Percentiles rank a stretch among this genome's conserved stretches.
phyloP scores from a whole-genome alignment of 2,329 filamentous ascomycete species.

The Phoma sp. region DNA sequence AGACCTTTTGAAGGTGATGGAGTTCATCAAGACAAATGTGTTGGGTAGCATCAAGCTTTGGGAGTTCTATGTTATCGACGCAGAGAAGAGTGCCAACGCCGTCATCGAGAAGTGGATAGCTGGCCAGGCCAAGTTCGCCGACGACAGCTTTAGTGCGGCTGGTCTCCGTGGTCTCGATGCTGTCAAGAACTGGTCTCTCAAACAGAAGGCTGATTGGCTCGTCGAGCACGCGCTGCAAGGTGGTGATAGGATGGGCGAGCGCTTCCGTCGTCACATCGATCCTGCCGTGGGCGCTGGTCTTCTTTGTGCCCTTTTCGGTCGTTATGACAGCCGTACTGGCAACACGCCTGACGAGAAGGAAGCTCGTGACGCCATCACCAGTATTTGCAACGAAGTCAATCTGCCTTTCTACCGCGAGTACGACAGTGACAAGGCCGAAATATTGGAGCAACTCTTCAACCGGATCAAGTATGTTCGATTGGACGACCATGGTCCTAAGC shows the following conservation, averaged over 20 bases:
- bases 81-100: conserved; percentile 72
- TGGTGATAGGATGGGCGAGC: conserved; percentile 76
- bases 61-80: conserved; percentile 90
- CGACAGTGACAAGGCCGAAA: conserved; percentile 79
- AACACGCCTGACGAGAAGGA: conserved; percentile 59
- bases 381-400: conserved; percentile 82
- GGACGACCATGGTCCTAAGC: conserved; percentile 88
- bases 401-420: conserved; percentile 91
- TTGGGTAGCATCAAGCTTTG: conserved; percentile 80
- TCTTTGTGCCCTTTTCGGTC: conserved; percentile 71
- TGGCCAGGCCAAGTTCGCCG: conserved; percentile 63
- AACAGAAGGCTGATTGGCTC: conserved; percentile 69
- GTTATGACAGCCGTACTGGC: conserved; percentile 62
- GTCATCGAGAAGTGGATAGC: conserved; percentile 74
- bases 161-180: conserved; percentile 59
- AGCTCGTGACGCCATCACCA: conserved; percentile 61
- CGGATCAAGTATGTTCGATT: conserved; percentile 93
- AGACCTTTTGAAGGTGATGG: conserved; percentile 82
- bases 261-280: conserved; percentile 75
- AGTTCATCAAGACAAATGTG: conserved; percentile 80
- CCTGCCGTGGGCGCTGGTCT: conserved; percentile 73
- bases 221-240: conserved; percentile 73
- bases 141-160: conserved; percentile 58
- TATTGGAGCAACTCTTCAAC: conserved; percentile 90
- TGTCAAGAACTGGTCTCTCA: conserved; percentile 62